A percentile compares a stretch with the other conserved stretches of the same genome.
Conservation (phyloP, 2,329 filamentous ascomycete genomes). For the Thelonectria olida region DNA sequence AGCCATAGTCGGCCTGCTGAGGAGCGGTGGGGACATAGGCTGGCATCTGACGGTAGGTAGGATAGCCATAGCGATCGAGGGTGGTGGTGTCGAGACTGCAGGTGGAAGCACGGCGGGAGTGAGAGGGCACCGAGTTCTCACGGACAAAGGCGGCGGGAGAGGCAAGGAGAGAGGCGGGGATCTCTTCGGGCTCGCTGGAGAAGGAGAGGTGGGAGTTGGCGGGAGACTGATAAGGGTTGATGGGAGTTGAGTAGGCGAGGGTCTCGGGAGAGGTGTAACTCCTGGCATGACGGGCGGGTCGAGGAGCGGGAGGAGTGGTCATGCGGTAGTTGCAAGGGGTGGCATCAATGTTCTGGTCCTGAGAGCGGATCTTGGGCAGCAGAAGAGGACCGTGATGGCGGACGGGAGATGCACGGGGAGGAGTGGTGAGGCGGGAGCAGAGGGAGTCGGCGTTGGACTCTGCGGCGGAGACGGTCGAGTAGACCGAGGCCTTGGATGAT, state of each 20-base stretch:
- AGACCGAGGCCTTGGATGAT: slow-evolving; percentile 72
- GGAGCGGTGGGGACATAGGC: slow-evolving; percentile 41
- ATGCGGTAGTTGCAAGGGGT: slow-evolving; percentile 54
- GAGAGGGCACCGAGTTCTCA: slow-evolving; percentile 40
- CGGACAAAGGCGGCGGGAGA: slow-evolving; percentile 70
- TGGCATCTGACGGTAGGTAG: slow-evolving; percentile 83
- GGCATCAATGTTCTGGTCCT: slow-evolving; percentile 80
- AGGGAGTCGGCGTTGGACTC: slow-evolving; percentile 70
- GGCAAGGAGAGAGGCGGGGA: slow-evolving; percentile 65
- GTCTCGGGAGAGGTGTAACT: slow-evolving; percentile 71
- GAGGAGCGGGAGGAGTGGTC: slow-evolving; percentile 40
- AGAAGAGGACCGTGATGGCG: slow-evolving; percentile 82
- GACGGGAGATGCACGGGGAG: slow-evolving; percentile 72
- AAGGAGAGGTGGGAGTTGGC: slow-evolving; percentile 50
- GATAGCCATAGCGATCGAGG: slow-evolving; percentile 78
- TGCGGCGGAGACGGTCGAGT: slow-evolving; percentile 65
- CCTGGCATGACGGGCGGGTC: slow-evolving; percentile 57
- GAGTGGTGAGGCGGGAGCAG: slow-evolving; percentile 74
- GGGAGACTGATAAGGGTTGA: slow-evolving; percentile 36
- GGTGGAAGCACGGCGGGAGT: slow-evolving; percentile 68
- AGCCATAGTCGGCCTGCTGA: slow-evolving; percentile 51
- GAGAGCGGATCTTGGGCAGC: slow-evolving; percentile 85
- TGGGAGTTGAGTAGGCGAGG: slow-evolving; percentile 40
- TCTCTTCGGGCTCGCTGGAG: slow-evolving; percentile 45
- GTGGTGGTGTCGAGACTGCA: slow-evolving; percentile 73